phyloP scores from a whole-genome alignment of 2,329 filamentous ascomycete species.

The Xylariaceae sp. region DNA sequence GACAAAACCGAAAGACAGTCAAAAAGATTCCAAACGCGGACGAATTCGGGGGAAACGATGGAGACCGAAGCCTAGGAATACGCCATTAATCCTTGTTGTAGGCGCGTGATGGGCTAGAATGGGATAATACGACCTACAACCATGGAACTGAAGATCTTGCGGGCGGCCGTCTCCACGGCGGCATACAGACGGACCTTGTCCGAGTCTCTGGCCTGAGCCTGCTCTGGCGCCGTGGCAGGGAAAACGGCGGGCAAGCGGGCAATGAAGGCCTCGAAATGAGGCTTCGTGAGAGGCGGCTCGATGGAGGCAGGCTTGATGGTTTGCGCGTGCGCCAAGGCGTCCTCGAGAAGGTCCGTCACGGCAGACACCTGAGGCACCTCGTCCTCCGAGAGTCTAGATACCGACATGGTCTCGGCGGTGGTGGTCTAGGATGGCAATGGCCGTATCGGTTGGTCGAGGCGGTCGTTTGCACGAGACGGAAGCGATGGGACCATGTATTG shows the following conservation, averaged over 20 bases:
- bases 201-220: constrained; percentile 30
- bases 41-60: constrained; percentile 74
- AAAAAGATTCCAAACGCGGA: constrained; percentile 85
- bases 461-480: neutral
- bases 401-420: constrained; percentile 41
- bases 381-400: constrained; percentile 40
- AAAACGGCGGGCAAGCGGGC: constrained; percentile 41
- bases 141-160: constrained; percentile 71
- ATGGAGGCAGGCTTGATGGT: constrained; percentile 55
- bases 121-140: constrained; percentile 54
- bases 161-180: constrained; percentile 76
- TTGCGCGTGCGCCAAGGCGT: constrained; percentile 55
- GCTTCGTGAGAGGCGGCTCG: constrained; percentile 70
- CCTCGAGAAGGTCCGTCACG: constrained; percentile 49
- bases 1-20: constrained; percentile 87
- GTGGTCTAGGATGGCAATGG: neutral
- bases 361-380: constrained; percentile 49
- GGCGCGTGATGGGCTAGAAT: neutral
- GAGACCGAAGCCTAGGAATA: constrained; percentile 58
- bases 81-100: constrained; percentile 30
- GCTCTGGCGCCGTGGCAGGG: constrained; percentile 29
- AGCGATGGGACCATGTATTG: neutral
- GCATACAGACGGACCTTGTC: constrained; percentile 56
- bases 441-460: neutral
- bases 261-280: constrained; percentile 53